Conservation (phyloP, 2,329 filamentous ascomycete genomes). For the Ustulina deusta region DNA sequence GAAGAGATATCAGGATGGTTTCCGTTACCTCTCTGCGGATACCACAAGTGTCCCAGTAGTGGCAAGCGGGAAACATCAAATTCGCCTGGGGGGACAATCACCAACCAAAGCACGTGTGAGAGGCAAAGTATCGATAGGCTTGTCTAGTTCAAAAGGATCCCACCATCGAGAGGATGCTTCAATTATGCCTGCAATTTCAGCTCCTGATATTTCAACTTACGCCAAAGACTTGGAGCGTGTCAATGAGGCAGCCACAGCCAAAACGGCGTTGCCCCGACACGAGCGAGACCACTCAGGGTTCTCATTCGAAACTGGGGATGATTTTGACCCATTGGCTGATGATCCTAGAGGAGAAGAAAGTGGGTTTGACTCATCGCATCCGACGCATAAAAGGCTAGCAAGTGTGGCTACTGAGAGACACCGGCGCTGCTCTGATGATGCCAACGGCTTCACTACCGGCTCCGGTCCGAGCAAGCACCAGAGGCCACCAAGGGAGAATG, state of each 20-base stretch:
- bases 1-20: neutral
- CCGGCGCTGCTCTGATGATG: neutral
- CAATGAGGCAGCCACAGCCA: neutral
- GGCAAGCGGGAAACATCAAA: neutral
- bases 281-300: constrained; percentile 36
- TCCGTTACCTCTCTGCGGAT: neutral
- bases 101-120: neutral
- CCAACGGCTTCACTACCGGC: neutral
- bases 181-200: neutral
- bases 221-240: neutral
- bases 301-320: constrained; percentile 45
- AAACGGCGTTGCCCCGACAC: constrained; percentile 18
- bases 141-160: neutral
- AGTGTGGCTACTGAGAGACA: neutral
- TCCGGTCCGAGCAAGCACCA: constrained; percentile 18
- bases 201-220: neutral
- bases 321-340: constrained; percentile 23
- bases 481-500: neutral
- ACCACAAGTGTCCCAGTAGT: neutral
- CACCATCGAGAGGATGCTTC: neutral
- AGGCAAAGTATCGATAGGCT: neutral
- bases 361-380: neutral
- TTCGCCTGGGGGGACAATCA: neutral
- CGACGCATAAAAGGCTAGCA: constrained; percentile 5
- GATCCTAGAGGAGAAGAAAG: neutral